Percentiles rank a stretch among this genome's conserved stretches.
Conservation (phyloP, 2,329 filamentous ascomycete species). For the Diaporthe aspalathi region DNA sequence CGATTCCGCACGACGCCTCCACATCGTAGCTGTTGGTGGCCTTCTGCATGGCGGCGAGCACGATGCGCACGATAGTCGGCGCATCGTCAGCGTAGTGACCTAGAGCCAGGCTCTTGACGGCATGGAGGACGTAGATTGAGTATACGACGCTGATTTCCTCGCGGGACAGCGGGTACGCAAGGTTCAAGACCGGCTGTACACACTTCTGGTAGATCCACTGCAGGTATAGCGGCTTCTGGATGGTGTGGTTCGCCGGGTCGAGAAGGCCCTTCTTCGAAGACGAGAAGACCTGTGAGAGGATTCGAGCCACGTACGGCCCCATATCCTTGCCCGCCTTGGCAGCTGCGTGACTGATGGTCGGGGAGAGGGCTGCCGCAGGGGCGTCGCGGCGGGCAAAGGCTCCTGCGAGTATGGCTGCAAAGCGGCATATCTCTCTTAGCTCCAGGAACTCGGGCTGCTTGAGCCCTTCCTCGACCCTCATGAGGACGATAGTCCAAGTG, state of each 20-base stretch:
- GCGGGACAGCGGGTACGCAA: constrained; percentile 52
- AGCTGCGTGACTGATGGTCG: constrained; percentile 29
- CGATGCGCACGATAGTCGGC: constrained; percentile 59
- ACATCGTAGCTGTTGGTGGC: constrained; percentile 57
- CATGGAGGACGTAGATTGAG: constrained; percentile 57
- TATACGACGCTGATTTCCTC: constrained; percentile 38
- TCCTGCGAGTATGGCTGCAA: constrained; percentile 31
- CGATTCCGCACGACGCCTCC: constrained; percentile 59
- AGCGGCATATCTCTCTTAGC: constrained; percentile 23
- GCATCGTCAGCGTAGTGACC: constrained; percentile 64
- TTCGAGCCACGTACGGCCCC: constrained; percentile 55
- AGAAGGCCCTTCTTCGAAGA: constrained; percentile 40
- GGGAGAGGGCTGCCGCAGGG: constrained; percentile 27
- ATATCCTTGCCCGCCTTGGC: constrained; percentile 15
- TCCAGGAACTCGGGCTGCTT: constrained; percentile 17
- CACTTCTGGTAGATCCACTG: constrained; percentile 63
- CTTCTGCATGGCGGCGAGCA: constrained; percentile 59
- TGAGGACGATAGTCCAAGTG: constrained; percentile 20
- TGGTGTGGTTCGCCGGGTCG: constrained; percentile 26
- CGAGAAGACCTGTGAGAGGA: constrained; percentile 56
- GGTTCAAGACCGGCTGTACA: constrained; percentile 57
- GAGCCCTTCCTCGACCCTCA: constrained; percentile 27
- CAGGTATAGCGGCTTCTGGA: constrained; percentile 48
- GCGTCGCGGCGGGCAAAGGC: constrained; percentile 35
- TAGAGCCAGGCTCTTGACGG: constrained; percentile 62